A percentile compares a stretch with the other conserved stretches of the same genome.
phyloP scores from a whole-genome alignment of 108 stramenopile species.

The Pseudonitzschia multiseries region DNA sequence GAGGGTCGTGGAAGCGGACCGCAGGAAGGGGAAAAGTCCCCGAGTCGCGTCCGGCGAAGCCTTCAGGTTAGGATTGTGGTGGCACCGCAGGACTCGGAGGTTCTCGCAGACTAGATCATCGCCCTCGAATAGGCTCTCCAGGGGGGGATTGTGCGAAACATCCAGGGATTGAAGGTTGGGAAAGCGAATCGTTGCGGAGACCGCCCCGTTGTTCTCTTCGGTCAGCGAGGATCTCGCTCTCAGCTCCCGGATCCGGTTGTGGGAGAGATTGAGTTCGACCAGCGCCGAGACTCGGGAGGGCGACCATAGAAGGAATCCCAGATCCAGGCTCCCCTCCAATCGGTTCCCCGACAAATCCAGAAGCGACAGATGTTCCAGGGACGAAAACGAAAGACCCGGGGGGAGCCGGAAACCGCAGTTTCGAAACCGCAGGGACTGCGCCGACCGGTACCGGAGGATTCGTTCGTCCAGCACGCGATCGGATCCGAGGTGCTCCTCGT shows the following conservation, averaged over 20 bases:
- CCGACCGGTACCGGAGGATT: slow-evolving; percentile 11
- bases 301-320: neutral
- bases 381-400: neutral
- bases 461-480: slow-evolving; percentile 17
- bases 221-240: neutral
- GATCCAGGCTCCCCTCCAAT: slow-evolving; percentile 6
- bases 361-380: slow-evolving; percentile 16
- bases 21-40: slow-evolving; percentile 2
- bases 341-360: slow-evolving; percentile 31
- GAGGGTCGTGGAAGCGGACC: slow-evolving; percentile 3
- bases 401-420: slow-evolving; percentile 18
- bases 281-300: neutral
- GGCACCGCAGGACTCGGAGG: slow-evolving; percentile 17
- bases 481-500: slow-evolving; percentile 18
- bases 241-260: slow-evolving; percentile 20
- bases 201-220: neutral
- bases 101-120: neutral
- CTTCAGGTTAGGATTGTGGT: slow-evolving; percentile 20
- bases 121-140: slow-evolving; percentile 1
- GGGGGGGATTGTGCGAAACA: slow-evolving; percentile 16
- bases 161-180: slow-evolving; percentile 21
- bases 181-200: neutral
- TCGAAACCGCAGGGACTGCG: slow-evolving; percentile 22
- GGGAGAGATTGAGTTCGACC: slow-evolving; percentile 30
- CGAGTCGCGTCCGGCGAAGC: neutral